These are phyloP conservation scores for Pythium sp. DNA, from an alignment of 352 stramenopile genomes.

Conservation along the genomic window DNA sequence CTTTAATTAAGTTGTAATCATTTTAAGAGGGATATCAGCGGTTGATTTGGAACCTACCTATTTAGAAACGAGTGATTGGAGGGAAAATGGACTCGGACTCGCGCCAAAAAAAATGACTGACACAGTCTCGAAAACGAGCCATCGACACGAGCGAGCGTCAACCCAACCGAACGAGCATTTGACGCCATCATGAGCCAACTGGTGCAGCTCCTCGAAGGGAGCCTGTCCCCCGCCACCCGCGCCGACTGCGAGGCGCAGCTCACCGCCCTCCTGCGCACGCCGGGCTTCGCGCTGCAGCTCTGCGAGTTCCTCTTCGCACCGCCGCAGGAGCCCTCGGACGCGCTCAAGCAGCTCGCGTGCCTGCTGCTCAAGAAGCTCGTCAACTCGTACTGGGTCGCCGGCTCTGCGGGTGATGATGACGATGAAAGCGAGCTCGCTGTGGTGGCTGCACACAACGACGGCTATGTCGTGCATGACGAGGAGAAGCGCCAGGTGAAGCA, in stretches of 20 bases:
- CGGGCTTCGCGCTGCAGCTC: slow-evolving; percentile 72
- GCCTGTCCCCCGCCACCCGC: slow-evolving; percentile 43
- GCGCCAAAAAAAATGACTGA: not conserved
- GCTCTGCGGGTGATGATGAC: slow-evolving; percentile 24
- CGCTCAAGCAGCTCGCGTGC: slow-evolving; percentile 65
- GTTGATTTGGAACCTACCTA: not conserved
- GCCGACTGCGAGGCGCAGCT: slow-evolving; percentile 64
- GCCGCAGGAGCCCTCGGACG: slow-evolving; percentile 21
- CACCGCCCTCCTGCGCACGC: slow-evolving; percentile 47
- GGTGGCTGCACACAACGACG: not conserved
- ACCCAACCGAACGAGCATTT: not conserved
- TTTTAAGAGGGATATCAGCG: too few species aligned
- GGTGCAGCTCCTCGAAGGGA: slow-evolving; percentile 46
- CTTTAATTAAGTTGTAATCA: too few species aligned
- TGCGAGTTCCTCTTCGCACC: slow-evolving; percentile 63
- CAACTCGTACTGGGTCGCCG: slow-evolving; percentile 51
- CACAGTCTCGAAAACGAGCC: not conserved
- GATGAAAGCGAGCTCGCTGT: not conserved
- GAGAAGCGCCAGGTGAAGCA: slow-evolving; percentile 71
- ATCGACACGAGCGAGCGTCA: not conserved
- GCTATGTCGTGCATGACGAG: slow-evolving; percentile 53
- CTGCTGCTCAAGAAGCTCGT: slow-evolving; percentile 80
- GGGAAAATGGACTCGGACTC: not conserved
- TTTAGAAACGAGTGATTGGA: not conserved
- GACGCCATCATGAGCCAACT: slow-evolving; percentile 14